Base-by-base conservation (phyloP, 1,284 basidiomycete species). In the Marasmius tenuissimus region DNA sequence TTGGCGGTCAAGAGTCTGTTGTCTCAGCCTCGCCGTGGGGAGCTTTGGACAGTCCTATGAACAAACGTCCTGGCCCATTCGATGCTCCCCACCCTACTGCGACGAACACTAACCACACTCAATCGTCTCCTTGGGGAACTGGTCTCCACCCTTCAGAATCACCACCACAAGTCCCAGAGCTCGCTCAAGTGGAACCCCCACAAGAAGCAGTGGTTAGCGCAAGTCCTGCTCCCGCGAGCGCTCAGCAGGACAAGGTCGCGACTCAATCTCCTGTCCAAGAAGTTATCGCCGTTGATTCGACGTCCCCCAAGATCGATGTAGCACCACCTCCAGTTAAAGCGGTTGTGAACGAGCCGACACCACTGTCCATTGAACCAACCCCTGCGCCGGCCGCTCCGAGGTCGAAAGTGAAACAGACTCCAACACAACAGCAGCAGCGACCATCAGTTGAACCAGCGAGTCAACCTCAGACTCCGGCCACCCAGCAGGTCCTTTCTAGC, bases 1-100 rank as follows among this genome's bases (percentile, higher is more conserved):
- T 55, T 20, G 51, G 53, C 38, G 22, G 52, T 8, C 16, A 6
- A 9, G 59, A 55, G 16, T 34, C 42, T 11, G 20, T 47, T 47
- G 38, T 35, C 40, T 33, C 59, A 16, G 42, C 59, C 51, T 54
- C 62, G 16, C 74, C 78, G 18, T 77, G 77, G 61, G 77, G 77
- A 70, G 64, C 68, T 54, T 47, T 70, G 49, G 75, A 77, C 27
- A 62, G 66, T 62, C 65, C 72, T 68, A 59, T 71, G 61, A 65
- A 68, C 27, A 79, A 77, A 65, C 79, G 80, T 37, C 73, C 74
- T 33, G 77, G 75, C 40, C 79, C 80, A 1, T 81, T 82, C 65
- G 83, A 83, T 59, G 63, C 64, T 6, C 59, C 63, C 14, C 76
- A 75, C 56, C 73, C 78, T 38, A 74, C 70, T 49, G 67, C 69